Percentiles rank a stretch among this genome's conserved stretches.
Evolutionary conservation across 495 filamentous ascomycete genomes (phyloP).

Genomic region (Poronia punctata): DNA sequence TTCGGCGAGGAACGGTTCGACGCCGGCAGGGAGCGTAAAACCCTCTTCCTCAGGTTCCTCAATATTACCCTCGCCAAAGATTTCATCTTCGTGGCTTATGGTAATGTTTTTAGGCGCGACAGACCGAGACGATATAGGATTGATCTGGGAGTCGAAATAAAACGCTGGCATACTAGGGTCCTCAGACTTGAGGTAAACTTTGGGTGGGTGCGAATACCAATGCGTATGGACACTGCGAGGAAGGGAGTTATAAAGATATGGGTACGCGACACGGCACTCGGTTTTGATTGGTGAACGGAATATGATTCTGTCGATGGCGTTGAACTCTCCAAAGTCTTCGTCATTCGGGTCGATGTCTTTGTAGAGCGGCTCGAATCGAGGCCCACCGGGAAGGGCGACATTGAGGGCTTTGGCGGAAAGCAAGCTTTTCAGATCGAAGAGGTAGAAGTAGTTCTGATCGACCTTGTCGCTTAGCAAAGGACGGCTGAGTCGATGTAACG

Average conservation of each 20-base stretch:
- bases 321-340: slow-evolving; percentile 99
- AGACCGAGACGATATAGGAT: slow-evolving; percentile 91
- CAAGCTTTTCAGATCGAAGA: slow-evolving; percentile 94
- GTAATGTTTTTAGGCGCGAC: slow-evolving; percentile 94
- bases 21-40: slow-evolving; percentile 72
- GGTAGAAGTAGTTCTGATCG: slow-evolving; percentile 96
- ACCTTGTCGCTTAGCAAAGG: slow-evolving; percentile 88
- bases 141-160: slow-evolving; percentile 96
- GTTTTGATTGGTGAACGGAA: slow-evolving; percentile 94
- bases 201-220: slow-evolving; percentile 90
- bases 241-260: slow-evolving; percentile 92
- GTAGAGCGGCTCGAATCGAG: slow-evolving; percentile 95
- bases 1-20: slow-evolving; percentile 83
- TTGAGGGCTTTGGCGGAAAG: slow-evolving; percentile 96
- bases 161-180: slow-evolving; percentile 89
- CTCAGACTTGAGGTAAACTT: slow-evolving; percentile 83
- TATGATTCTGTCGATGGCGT: slow-evolving; percentile 98
- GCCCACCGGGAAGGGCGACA: slow-evolving; percentile 92
- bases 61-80: slow-evolving; percentile 78
- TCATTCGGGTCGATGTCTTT: slow-evolving; percentile 99
- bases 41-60: slow-evolving; percentile 71
- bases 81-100: slow-evolving; percentile 87
- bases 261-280: slow-evolving; percentile 91
- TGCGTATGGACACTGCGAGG: slow-evolving; percentile 89
- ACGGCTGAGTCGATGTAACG: slow-evolving; percentile 82